Evolutionary conservation across 2,329 filamentous ascomycete genomes (phyloP).

Genomic region (Botrytis pseudocinerea): DNA sequence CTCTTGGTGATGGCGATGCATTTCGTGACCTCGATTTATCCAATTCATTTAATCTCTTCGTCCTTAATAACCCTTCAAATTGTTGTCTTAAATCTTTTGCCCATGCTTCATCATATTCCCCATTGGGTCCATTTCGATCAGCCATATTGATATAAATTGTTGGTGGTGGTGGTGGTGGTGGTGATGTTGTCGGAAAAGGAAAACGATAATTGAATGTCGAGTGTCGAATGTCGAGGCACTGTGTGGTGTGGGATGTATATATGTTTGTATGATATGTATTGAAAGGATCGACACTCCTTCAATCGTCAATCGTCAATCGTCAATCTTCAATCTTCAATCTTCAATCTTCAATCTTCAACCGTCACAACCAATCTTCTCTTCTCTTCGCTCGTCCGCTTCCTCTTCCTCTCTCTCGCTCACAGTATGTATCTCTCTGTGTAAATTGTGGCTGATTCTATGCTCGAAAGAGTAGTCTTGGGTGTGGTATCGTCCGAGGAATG

Average conservation of each 20-base stretch:
- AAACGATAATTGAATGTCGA: background rate
- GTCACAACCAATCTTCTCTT: background rate
- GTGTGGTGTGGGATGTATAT: background rate
- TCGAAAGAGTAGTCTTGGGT: background rate
- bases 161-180: background rate
- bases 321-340: conserved; percentile 3
- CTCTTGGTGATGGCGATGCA: conserved; percentile 56
- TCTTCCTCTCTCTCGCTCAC: background rate
- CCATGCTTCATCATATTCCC: conserved; percentile 65
- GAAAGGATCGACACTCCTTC: background rate
- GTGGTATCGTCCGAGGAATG: background rate
- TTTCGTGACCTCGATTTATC: conserved; percentile 61
- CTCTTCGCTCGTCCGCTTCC: background rate
- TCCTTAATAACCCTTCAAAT: conserved; percentile 84
- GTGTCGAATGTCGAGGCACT: background rate
- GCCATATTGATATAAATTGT: conserved; percentile 31
- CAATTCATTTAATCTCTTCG: conserved; percentile 83
- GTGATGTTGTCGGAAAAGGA: conserved; percentile 1
- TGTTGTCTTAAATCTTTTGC: conserved; percentile 77
- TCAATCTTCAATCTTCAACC: conserved; percentile 3
- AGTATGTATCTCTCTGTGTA: background rate
- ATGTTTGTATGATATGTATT: background rate
- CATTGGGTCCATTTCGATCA: conserved; percentile 32
- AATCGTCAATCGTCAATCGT: conserved; percentile 6
- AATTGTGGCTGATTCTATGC: background rate